These are phyloP conservation scores for Kurtzmaniella quercitrusa DNA, from an alignment of 1,139 yeast species.

Conservation along the genomic window DNA sequence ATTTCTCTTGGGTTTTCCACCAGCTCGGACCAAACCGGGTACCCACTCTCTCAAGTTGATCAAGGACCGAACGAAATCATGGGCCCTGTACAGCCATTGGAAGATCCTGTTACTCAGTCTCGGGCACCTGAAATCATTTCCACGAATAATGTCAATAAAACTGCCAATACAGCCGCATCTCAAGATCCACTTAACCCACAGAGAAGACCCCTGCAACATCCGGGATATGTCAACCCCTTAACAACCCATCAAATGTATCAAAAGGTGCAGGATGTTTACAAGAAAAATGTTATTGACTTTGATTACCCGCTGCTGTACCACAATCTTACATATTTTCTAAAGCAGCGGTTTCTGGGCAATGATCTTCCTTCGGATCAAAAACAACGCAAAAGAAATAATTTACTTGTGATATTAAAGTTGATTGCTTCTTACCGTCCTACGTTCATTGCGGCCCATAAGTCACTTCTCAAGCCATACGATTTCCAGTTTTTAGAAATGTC, in stretches of 20 bases:
- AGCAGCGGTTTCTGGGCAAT: slow-evolving; percentile 47
- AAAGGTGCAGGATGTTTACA: slow-evolving; percentile 62
- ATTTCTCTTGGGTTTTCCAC: slow-evolving; percentile 35
- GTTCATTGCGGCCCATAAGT: slow-evolving; percentile 68
- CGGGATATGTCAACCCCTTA: slow-evolving; percentile 48
- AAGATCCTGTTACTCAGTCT: slow-evolving; percentile 5
- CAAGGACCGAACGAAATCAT: background rate
- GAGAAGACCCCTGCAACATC: slow-evolving; percentile 4
- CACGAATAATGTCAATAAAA: slow-evolving; percentile 2
- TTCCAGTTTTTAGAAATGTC: slow-evolving; percentile 63
- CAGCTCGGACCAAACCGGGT: background rate
- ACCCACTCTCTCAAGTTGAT: slow-evolving; percentile 14
- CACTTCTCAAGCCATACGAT: slow-evolving; percentile 59
- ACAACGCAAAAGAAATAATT: slow-evolving; percentile 36
- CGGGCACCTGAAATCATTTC: slow-evolving; percentile 2
- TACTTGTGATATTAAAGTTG: slow-evolving; percentile 56
- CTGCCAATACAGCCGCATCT: background rate
- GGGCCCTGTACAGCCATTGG: slow-evolving; percentile 7
- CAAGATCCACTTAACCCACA: background rate
- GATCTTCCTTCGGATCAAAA: slow-evolving; percentile 26
- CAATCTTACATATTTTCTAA: slow-evolving; percentile 53
- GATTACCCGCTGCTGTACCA: slow-evolving; percentile 69
- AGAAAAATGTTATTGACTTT: slow-evolving; percentile 51
- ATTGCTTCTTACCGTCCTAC: slow-evolving; percentile 72
- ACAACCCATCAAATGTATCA: slow-evolving; percentile 58